Percentiles rank a stretch among this genome's conserved stretches.
Evolutionary conservation across 2,329 filamentous ascomycete genomes (phyloP).

Genomic region (Fusarium foetens): DNA sequence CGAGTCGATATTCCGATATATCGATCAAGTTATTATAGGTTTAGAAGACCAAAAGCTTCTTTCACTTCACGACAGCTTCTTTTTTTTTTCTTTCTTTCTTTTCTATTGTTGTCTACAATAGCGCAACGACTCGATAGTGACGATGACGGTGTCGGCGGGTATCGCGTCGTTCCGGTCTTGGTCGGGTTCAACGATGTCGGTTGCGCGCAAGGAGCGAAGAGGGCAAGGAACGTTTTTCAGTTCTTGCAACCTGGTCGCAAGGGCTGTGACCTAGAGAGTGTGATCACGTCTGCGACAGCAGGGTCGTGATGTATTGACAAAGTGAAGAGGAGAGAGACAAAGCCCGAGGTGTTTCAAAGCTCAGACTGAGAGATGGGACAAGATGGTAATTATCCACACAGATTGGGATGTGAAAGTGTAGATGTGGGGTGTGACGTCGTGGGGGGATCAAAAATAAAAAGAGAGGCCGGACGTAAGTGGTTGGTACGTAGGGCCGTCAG

Average conservation of each 20-base stretch:
- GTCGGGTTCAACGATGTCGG: constrained; percentile 49
- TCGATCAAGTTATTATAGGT: constrained; percentile 28
- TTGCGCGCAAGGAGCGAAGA: constrained; percentile 49
- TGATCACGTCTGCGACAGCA: constrained; percentile 32
- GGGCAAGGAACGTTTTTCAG: constrained; percentile 56
- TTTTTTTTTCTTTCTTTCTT: background rate
- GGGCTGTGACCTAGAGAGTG: constrained; percentile 41
- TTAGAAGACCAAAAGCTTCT: constrained; percentile 35
- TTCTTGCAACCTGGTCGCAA: constrained; percentile 49
- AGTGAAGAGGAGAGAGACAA: constrained; percentile 18
- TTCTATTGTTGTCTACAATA: constrained; percentile 53
- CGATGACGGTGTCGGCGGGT: constrained; percentile 48
- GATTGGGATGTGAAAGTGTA: constrained; percentile 12
- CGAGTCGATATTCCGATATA: constrained; percentile 13
- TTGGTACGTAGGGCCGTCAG: constrained; percentile 64
- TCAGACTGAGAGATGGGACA: constrained; percentile 30
- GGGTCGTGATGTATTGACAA: constrained; percentile 29
- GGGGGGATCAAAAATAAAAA: constrained; percentile 48
- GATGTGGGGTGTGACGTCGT: constrained; percentile 50
- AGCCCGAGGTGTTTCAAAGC: constrained; percentile 25
- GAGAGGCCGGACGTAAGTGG: constrained; percentile 58
- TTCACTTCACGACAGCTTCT: constrained; percentile 48
- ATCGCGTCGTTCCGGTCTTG: constrained; percentile 51
- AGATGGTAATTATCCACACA: constrained; percentile 37
- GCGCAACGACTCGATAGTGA: constrained; percentile 48